Base-by-base conservation (phyloP, 2,329 filamentous ascomycete genomes). In the Colletotrichum sp. region DNA sequence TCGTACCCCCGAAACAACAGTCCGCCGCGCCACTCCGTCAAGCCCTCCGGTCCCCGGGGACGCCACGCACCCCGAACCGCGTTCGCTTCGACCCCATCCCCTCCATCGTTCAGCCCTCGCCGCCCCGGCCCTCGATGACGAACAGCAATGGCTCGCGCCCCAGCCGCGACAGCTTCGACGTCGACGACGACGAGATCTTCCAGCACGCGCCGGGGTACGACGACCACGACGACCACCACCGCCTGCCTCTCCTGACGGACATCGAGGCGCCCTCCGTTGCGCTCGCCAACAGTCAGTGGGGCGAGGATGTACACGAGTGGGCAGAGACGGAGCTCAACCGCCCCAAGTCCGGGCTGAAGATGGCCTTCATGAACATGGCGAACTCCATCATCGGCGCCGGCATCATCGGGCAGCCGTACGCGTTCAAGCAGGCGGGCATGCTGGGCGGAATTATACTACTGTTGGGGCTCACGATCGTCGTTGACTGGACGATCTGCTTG, bases 321-420 rank as follows among this genome's bases (percentile, higher is more conserved):
- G 89, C 88, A 7, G 88, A 90, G 80, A 86, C 87, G 39, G 91
- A 93, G 82, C 88, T 89, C 72, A 81, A 82, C 55, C 90, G 96
- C 72, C 96, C 96, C 63, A 96, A 96, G 86, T 98, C 95, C 74
- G 94, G 94, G 7, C 90, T 99, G 86, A 90, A 91, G 77, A 95
- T 94, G 83, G 96, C 97, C 5, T 99, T 99, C 80, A 98, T 99
- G 96, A 99, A 99, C 86, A 99, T 99, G 97, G 96, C 97, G 78
- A 99, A 99, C 87, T 98, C 95, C 81, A 99, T 99, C 84, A 98
- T 99, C 79, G 93, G 92, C 52, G 93, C 92, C 3, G 92, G 92
- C 69, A 94, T 94, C 84, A 93, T 94, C 81, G 92, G 95, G 5
- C 97, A 99, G 86, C 96, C 97, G 15, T 99, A 99, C 86, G 97